Conservation (phyloP, 163 green algal genomes). For the Chloroidium sp. region DNA sequence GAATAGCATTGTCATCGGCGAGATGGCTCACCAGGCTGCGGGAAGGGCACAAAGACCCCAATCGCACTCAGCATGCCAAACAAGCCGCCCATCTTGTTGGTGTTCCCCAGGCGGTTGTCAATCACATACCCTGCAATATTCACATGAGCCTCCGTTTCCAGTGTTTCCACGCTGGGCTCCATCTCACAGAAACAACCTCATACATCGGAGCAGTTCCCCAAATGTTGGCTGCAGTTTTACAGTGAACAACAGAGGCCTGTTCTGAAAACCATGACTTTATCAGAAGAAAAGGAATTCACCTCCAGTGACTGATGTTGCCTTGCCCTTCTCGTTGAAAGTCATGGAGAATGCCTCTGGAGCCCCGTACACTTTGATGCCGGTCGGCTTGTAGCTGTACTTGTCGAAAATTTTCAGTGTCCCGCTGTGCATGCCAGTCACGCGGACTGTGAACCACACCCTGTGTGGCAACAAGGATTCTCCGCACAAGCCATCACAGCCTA, state of each 20-base stretch:
- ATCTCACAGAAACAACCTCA: too few species aligned
- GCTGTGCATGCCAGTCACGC: constrained; percentile 41
- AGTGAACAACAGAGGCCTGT: too few species aligned
- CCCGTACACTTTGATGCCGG: constrained; percentile 17
- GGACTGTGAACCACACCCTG: constrained; percentile 55
- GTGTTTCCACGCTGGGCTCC: too few species aligned
- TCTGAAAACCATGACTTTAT: too few species aligned
- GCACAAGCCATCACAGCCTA: background rate
- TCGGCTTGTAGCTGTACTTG: constrained; percentile 24
- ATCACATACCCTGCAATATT: constrained; percentile 15
- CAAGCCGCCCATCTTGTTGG: constrained; percentile 49
- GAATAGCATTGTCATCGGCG: too few species aligned
- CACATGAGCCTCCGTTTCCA: too few species aligned
- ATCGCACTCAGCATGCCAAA: constrained; percentile 66
- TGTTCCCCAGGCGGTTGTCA: constrained; percentile 58
- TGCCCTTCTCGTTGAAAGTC: constrained; percentile 58
- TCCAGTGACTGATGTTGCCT: constrained; percentile 52
- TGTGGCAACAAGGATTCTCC: background rate
- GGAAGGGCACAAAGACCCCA: constrained; percentile 34
- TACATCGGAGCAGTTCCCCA: too few species aligned
- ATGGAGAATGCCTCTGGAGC: constrained; percentile 40
- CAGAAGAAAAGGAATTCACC: constrained; percentile 10
- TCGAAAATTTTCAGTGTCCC: constrained; percentile 38
- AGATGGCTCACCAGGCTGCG: background rate
- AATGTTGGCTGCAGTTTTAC: too few species aligned